phyloP scores from a whole-genome alignment of 129 eudicot genomes.

The Flaveria linearis region DNA sequence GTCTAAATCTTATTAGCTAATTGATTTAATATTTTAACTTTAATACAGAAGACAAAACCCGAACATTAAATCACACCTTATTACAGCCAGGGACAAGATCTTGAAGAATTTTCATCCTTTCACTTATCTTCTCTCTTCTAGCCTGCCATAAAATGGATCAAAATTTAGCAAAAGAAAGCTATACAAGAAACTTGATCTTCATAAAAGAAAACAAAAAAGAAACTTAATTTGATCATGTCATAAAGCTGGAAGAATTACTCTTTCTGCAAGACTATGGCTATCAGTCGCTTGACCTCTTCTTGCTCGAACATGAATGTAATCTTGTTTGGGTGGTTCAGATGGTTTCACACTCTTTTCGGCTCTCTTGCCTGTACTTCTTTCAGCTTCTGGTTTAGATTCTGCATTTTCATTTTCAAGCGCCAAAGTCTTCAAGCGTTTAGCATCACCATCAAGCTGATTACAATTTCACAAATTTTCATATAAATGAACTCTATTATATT shows the following conservation, averaged over 20 bases:
- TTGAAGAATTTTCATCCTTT: constrained; percentile 97
- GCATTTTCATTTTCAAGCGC: constrained; percentile 54
- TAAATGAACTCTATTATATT: background rate
- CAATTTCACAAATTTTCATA: background rate
- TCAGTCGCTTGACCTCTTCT: constrained; percentile 99
- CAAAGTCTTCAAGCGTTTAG: constrained; percentile 58
- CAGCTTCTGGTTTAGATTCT: constrained; percentile 53
- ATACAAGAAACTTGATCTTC: background rate
- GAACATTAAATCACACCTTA: constrained; percentile 49
- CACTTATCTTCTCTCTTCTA: constrained; percentile 96
- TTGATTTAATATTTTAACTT: too few relatives aligned
- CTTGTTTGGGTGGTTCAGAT: constrained; percentile 78
- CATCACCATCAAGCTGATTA: constrained; percentile 64
- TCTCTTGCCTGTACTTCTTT: constrained; percentile 56
- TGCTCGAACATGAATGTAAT: constrained; percentile 95
- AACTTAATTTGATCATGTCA: background rate
- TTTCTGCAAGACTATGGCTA: constrained; percentile 97
- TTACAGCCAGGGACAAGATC: constrained; percentile 96
- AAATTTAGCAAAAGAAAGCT: constrained; percentile 1
- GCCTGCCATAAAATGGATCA: constrained; percentile 53
- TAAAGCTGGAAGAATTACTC: constrained; percentile 49
- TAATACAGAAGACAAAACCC: background rate
- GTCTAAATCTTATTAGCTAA: constrained; percentile 19
- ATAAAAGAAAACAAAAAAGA: background rate
- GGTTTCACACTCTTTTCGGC: constrained; percentile 52